Evolutionary conservation across 495 filamentous ascomycete genomes (phyloP).

Genomic region (Pseudoneurospora amorphoporcata): DNA sequence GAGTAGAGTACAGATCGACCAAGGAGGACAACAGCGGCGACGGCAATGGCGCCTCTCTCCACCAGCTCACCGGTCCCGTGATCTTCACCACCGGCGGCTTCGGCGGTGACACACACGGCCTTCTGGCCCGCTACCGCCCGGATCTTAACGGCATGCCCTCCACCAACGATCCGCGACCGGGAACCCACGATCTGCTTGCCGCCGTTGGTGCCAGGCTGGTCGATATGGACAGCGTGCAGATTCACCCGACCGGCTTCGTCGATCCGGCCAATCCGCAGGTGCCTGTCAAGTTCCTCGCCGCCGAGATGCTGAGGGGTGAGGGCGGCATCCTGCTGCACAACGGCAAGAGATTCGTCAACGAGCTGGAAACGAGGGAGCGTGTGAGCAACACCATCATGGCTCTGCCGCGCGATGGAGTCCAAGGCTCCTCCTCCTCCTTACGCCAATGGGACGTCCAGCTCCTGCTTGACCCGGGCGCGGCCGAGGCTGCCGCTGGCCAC

Average conservation of each 20-base stretch:
- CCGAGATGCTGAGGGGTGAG: conserved; percentile 48
- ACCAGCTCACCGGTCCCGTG: conserved; percentile 38
- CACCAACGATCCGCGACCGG: conserved; percentile 46
- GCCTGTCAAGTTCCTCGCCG: conserved; percentile 48
- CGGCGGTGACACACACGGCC: conserved; percentile 44
- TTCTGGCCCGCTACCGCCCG: conserved; percentile 43
- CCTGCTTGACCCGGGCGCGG: conserved; percentile 47
- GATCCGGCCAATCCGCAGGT: conserved; percentile 41
- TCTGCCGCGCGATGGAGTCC: conserved; percentile 13
- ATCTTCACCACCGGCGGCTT: conserved; percentile 50
- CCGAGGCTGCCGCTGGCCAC: conserved; percentile 38
- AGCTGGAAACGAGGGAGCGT: conserved; percentile 43
- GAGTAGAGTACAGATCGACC: conserved; percentile 23
- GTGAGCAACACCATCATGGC: conserved; percentile 39
- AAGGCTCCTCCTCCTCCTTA: not conserved
- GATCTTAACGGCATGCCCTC: conserved; percentile 47
- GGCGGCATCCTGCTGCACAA: conserved; percentile 42
- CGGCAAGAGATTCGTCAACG: conserved; percentile 46
- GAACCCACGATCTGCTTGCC: conserved; percentile 36
- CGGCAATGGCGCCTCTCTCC: not conserved
- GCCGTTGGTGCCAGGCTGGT: conserved; percentile 38
- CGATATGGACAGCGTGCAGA: conserved; percentile 50
- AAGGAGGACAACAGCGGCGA: conserved; percentile 1
- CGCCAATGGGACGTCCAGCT: conserved; percentile 46
- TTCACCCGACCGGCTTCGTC: conserved; percentile 62